Evolutionary conservation across 2,329 filamentous ascomycete genomes (phyloP), one percentile per base, ranked within the genome.

Genomic region (Colletotrichum lupini): DNA sequence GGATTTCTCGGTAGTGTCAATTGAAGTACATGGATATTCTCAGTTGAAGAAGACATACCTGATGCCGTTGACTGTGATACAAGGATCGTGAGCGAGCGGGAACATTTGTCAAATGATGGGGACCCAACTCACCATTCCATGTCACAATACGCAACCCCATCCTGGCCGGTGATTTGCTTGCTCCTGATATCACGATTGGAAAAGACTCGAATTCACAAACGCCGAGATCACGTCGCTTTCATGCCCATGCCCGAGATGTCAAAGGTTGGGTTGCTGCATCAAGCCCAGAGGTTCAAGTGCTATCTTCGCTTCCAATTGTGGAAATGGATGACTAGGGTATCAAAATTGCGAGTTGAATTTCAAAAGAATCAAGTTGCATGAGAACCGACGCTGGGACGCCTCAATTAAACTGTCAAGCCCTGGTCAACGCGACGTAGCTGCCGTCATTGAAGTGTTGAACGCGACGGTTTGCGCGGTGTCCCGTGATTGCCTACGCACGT

Each of bases 131-230:
- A 94, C 93, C 94, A 84, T 96, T 96, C 94, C 94, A 96, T 16
- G 93, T 94, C 3, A 94, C 97, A 77, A 98, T 94, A 74, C 95
- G 92, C 76, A 97, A 85, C 19, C 87, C 89, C 93, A 95, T 95
- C 24, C 78, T 87, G 69, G 0, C 12, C 4, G 7, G 12, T 12
- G 26, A 28, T 1, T 46, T 19, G 16, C 1, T 8, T 30, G 19
- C 19, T 30, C 2, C 9, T 16, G 14, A 1, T 2, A 22, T n/a
- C 16, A 16, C 5, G n/a, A 42, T 3, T 12, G 24, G n/a, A 19
- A 19, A 46, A 8, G 28, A 60, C 19, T 35, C n/a, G 16, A 52
- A 37, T 8, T 32, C 30, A 53, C 28, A 66, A 59, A 56, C 12
- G 30, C 30, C 35, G 49, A 12, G 2, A 28, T 67, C 57, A 73